A percentile compares a stretch with the other conserved stretches of the same genome.
phyloP scores from a whole-genome alignment of 108 stramenopile genomes.

The Cyclotella baltica region DNA sequence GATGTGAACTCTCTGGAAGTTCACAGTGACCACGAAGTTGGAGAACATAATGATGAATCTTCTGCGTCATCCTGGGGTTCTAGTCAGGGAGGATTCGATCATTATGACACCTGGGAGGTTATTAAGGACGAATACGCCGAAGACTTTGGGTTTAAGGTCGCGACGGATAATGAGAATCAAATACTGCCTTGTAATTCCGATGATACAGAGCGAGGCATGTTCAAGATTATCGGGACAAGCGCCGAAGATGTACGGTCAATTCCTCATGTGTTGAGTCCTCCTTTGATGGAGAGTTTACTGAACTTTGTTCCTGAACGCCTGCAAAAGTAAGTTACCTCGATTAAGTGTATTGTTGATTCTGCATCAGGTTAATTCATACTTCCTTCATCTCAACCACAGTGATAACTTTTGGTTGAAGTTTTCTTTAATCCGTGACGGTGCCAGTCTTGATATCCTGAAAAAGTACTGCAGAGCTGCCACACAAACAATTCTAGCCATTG shows the following conservation, averaged over 20 bases:
- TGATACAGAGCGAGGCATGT: conserved; percentile 38
- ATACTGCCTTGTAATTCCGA: conserved; percentile 10
- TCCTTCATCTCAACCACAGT: neutral
- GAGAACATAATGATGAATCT: conserved; percentile 33
- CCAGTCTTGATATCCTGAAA: conserved; percentile 66
- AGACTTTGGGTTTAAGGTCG: conserved; percentile 78
- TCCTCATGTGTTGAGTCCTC: conserved; percentile 84
- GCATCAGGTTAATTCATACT: neutral
- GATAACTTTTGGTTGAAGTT: conserved; percentile 83
- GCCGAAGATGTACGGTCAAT: conserved; percentile 60
- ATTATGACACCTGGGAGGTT: conserved; percentile 77
- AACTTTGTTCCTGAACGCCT: conserved; percentile 66
- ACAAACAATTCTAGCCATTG: conserved; percentile 77
- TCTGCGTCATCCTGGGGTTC: conserved; percentile 44
- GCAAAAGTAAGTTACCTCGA: conserved; percentile 20
- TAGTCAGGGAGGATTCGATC: conserved; percentile 43
- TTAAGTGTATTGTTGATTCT: neutral
- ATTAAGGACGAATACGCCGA: conserved; percentile 76
- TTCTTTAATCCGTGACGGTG: conserved; percentile 80
- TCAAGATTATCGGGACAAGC: conserved; percentile 77
- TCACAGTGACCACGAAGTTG: conserved; percentile 39
- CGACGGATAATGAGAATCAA: conserved; percentile 44
- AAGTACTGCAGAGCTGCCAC: conserved; percentile 66
- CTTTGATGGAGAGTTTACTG: conserved; percentile 82
- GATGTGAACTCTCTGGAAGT: conserved; percentile 16